Evolutionary conservation across 1,284 basidiomycete species (phyloP).

Genomic region (Tilletia caries): DNA sequence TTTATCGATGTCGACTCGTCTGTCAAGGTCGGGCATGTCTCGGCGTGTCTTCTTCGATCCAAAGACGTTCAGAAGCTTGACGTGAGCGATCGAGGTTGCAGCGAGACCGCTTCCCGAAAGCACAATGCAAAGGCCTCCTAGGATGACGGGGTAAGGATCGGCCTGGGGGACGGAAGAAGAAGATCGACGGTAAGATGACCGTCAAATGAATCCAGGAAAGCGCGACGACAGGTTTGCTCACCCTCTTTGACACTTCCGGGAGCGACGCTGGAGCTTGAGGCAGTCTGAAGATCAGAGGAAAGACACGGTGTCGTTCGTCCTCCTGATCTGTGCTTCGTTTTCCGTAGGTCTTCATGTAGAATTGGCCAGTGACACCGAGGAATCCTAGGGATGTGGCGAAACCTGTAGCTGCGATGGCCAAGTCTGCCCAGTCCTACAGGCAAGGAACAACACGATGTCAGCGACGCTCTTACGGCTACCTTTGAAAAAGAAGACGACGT

Average conservation of each 20-base stretch:
- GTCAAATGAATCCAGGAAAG: too few relatives aligned
- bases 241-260: too few relatives aligned
- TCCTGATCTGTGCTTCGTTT: neutral
- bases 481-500: too few relatives aligned
- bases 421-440: neutral
- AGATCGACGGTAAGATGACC: too few relatives aligned
- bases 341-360: conserved; percentile 1
- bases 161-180: neutral
- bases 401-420: neutral
- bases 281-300: neutral
- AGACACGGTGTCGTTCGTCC: too few relatives aligned
- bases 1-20: neutral
- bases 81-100: neutral
- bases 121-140: neutral
- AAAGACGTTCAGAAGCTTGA: neutral
- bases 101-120: neutral
- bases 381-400: neutral
- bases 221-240: too few relatives aligned
- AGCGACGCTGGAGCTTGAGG: too few relatives aligned
- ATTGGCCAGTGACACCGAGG: neutral
- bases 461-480: too few relatives aligned
- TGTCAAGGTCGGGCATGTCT: neutral
- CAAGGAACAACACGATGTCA: too few relatives aligned
- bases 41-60: neutral
- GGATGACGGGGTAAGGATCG: neutral